Evolutionary conservation across 1,284 basidiomycete species (phyloP).

Genomic region (Microbotryum lychnidis-dioicae): DNA sequence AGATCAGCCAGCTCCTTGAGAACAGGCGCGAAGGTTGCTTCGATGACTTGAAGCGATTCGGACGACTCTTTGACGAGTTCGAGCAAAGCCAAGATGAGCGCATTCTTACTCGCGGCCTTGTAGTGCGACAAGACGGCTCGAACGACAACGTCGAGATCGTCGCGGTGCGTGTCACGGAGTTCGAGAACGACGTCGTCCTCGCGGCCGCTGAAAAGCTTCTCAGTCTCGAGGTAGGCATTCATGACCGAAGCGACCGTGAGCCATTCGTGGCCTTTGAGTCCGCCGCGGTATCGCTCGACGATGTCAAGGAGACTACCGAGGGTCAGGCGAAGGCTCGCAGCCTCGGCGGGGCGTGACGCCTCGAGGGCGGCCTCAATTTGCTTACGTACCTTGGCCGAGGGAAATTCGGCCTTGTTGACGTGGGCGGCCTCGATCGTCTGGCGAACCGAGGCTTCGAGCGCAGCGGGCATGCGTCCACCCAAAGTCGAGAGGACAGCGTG

Average conservation of each 20-base stretch:
- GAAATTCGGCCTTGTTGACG: slow-evolving; percentile 74
- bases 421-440: slow-evolving; percentile 67
- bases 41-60: slow-evolving; percentile 45
- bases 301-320: slow-evolving; percentile 61
- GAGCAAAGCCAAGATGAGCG: slow-evolving; percentile 73
- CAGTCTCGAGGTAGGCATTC: slow-evolving; percentile 68
- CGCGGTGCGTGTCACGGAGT: slow-evolving; percentile 85
- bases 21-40: slow-evolving; percentile 61
- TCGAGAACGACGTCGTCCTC: slow-evolving; percentile 81
- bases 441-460: slow-evolving; percentile 81
- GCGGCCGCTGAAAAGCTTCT: slow-evolving; percentile 86
- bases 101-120: slow-evolving; percentile 87
- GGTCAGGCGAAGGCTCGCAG: slow-evolving; percentile 63
- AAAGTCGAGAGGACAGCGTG: slow-evolving; percentile 77
- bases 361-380: slow-evolving; percentile 74
- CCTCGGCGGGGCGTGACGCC: slow-evolving; percentile 68
- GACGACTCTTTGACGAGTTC: slow-evolving; percentile 68
- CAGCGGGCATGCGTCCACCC: slow-evolving; percentile 85
- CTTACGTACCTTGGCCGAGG: slow-evolving; percentile 49
- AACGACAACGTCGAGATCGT: slow-evolving; percentile 81
- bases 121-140: slow-evolving; percentile 86
- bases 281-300: slow-evolving; percentile 71
- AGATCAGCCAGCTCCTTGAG: slow-evolving; percentile 71
- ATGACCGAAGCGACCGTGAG: slow-evolving; percentile 64
- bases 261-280: slow-evolving; percentile 81